phyloP scores from a whole-genome alignment of 192 early-diverging fungal genomes.

The Coemansia aciculifera region DNA sequence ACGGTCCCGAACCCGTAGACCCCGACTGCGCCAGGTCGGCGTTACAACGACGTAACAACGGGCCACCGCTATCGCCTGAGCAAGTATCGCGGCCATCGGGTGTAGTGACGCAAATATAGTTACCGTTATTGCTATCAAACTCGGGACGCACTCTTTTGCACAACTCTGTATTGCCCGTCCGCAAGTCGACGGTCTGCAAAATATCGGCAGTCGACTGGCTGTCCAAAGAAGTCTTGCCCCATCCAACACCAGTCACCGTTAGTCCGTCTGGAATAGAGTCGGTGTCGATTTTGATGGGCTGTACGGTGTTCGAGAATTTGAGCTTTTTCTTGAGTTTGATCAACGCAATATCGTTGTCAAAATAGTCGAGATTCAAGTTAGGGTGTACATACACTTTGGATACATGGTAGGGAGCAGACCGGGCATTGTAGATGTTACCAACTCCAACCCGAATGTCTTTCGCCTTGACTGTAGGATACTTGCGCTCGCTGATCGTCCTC shows the following conservation, averaged over 20 bases:
- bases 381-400: constrained; percentile 40
- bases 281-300: constrained; percentile 48
- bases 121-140: constrained; percentile 36
- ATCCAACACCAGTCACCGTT: constrained; percentile 46
- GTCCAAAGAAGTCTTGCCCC: constrained; percentile 43
- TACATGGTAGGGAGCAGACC: constrained; percentile 12
- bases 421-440: constrained; percentile 25
- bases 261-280: constrained; percentile 20
- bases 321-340: constrained; percentile 49
- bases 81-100: constrained; percentile 50
- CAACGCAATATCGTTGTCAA: constrained; percentile 56
- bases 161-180: constrained; percentile 26
- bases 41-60: constrained; percentile 34
- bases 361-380: constrained; percentile 41
- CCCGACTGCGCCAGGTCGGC: not conserved
- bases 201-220: constrained; percentile 22
- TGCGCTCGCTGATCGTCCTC: not conserved
- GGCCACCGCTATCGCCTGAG: constrained; percentile 49
- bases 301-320: constrained; percentile 21
- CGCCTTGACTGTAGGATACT: constrained; percentile 19
- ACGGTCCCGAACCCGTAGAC: constrained; percentile 21
- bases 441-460: constrained; percentile 37
- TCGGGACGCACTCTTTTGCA: constrained; percentile 23
- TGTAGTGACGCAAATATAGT: constrained; percentile 54
- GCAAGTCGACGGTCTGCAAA: constrained; percentile 37